These are phyloP conservation scores for Singerocomus inundabilis DNA, from an alignment of 1,284 basidiomycete species.

Conservation along the genomic window DNA sequence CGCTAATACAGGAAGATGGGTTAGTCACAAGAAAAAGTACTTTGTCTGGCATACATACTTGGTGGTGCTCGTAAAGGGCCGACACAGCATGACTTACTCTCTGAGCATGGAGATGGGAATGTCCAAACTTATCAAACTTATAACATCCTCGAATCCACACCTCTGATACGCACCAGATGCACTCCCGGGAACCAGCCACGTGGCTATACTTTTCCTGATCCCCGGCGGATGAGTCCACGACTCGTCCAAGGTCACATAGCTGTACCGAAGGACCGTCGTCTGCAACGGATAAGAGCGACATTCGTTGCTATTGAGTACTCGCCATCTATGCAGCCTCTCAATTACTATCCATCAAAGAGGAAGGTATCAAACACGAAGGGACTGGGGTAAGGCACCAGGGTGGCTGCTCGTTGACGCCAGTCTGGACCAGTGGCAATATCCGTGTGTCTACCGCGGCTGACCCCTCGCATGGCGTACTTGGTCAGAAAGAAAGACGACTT, in stretches of 20 bases:
- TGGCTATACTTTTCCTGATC: constrained; percentile 15
- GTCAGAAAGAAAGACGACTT: constrained; percentile 16
- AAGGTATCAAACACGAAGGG: constrained; percentile 27
- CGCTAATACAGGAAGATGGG: neutral
- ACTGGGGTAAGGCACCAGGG: constrained; percentile 14
- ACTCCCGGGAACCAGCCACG: neutral
- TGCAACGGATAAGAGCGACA: constrained; percentile 1
- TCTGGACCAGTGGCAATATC: constrained; percentile 28
- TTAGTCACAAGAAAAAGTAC: neutral
- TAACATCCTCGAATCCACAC: neutral
- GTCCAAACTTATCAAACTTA: constrained; percentile 26
- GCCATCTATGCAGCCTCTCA: neutral
- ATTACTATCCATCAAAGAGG: constrained; percentile 27
- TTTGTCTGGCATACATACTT: neutral
- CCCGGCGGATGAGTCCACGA: constrained; percentile 8
- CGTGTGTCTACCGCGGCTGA: constrained; percentile 29
- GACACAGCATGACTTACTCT: neutral
- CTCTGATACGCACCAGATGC: constrained; percentile 22
- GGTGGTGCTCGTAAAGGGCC: neutral
- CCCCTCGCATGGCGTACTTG: constrained; percentile 19
- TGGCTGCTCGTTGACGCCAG: constrained; percentile 20
- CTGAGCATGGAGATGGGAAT: constrained; percentile 14
- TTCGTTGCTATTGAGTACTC: rapidly evolving
- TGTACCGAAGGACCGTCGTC: constrained; percentile 28
- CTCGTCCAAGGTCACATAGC: constrained; percentile 19